These are phyloP conservation scores for Xylariaceae sp. DNA, from an alignment of 2,329 filamentous ascomycete genomes.

Conservation along the genomic window DNA sequence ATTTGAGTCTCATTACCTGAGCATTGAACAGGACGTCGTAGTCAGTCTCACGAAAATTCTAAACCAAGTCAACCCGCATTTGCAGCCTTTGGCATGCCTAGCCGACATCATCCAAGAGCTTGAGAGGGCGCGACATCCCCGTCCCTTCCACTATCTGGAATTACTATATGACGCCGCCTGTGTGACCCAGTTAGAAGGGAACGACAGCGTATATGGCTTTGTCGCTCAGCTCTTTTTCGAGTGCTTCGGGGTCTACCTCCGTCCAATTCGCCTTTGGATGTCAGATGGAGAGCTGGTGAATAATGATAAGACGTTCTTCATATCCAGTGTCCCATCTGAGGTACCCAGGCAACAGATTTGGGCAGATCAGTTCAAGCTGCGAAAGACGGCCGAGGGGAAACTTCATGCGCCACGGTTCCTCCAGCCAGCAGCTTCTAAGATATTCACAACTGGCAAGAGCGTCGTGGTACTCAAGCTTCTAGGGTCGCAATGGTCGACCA, in stretches of 20 bases:
- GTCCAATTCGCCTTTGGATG: conserved; percentile 81
- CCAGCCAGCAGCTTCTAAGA: conserved; percentile 61
- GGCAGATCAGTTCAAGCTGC: conserved; percentile 69
- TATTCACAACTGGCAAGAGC: conserved; percentile 86
- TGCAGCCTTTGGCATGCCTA: conserved; percentile 56
- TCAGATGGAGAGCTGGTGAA: conserved; percentile 65
- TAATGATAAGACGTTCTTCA: conserved; percentile 70
- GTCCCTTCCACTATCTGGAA: conserved; percentile 73
- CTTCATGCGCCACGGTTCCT: conserved; percentile 73
- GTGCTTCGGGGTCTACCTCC: conserved; percentile 78
- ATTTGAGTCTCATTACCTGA: conserved; percentile 58
- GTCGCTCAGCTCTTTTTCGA: conserved; percentile 70
- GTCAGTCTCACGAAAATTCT: conserved; percentile 65
- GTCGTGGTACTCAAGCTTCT: conserved; percentile 77
- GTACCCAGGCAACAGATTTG: conserved; percentile 65
- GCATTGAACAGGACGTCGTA: conserved; percentile 46
- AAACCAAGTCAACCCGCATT: conserved; percentile 48
- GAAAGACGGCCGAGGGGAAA: conserved; percentile 52
- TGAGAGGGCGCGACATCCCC: conserved; percentile 40
- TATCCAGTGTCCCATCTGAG: conserved; percentile 54
- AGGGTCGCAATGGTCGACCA: conserved; percentile 43
- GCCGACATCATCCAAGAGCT: conserved; percentile 58
- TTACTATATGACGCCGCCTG: conserved; percentile 68
- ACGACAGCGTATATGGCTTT: conserved; percentile 55
- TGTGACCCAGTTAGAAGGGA: conserved; percentile 64